Conservation (phyloP, 306 rosid genomes). For the Dicorynia guianensis region DNA sequence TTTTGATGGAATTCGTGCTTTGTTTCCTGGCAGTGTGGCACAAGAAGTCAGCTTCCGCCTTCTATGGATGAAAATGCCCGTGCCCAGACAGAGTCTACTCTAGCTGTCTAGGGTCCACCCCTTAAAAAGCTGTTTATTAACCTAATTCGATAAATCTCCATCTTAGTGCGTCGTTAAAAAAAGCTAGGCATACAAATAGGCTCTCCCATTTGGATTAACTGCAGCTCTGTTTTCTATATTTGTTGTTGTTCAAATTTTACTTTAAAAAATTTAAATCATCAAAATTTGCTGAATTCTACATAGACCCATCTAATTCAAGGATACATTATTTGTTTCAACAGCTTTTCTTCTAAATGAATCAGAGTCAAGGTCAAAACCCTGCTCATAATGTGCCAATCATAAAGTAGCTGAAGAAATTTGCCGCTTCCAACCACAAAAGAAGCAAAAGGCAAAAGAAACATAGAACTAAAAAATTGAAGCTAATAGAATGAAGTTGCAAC, state of each 20-base stretch:
- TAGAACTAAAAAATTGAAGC: slow-evolving; percentile 38
- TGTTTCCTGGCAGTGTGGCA: slow-evolving; percentile 43
- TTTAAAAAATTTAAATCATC: too few relatives aligned
- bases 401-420: slow-evolving; percentile 40
- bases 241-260: too few relatives aligned
- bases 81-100: not conserved
- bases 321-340: too few relatives aligned
- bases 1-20: slow-evolving; percentile 13
- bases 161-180: slow-evolving; percentile 16
- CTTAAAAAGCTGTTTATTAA: slow-evolving; percentile 7
- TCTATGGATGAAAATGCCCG: not conserved
- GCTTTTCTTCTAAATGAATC: slow-evolving; percentile 11
- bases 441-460: slow-evolving; percentile 10
- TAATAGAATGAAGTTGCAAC: slow-evolving; percentile 26
- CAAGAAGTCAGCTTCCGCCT: slow-evolving; percentile 38
- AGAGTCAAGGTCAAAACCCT: slow-evolving; percentile 48
- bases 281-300: too few relatives aligned
- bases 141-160: slow-evolving; percentile 21
- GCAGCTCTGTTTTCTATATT: too few relatives aligned
- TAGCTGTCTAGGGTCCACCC: too few relatives aligned
- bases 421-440: slow-evolving; percentile 20
- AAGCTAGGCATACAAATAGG: slow-evolving; percentile 6
- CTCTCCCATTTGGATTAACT: slow-evolving; percentile 41
- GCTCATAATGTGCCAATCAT: slow-evolving; percentile 39
- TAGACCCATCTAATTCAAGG: too few relatives aligned